A percentile compares a stretch with the other conserved stretches of the same genome.
Evolutionary conservation across 768 basidiomycete genomes (phyloP).

Genomic region (Suillus fuscotomentosus): DNA sequence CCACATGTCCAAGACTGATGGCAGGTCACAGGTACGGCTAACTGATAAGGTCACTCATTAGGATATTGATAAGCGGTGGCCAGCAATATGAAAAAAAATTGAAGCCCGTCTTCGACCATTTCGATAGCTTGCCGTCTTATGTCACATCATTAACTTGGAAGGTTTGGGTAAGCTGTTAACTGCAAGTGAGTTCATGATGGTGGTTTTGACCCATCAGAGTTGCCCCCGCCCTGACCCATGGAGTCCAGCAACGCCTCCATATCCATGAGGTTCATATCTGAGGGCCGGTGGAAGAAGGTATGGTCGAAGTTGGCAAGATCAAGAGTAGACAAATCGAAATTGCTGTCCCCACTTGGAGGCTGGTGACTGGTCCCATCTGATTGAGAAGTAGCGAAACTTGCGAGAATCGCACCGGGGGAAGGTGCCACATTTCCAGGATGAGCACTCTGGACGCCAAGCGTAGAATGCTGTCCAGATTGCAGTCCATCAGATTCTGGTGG

Average conservation of each 20-base stretch:
- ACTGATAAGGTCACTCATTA: not conserved
- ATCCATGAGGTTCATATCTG: conserved; percentile 48
- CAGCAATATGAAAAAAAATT: not conserved
- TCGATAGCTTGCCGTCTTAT: not conserved
- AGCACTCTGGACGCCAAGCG: conserved; percentile 23
- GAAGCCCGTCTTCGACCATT: not conserved
- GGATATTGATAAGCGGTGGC: not conserved
- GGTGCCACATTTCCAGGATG: conserved; percentile 27
- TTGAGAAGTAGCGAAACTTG: conserved; percentile 43
- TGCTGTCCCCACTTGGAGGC: conserved; percentile 20
- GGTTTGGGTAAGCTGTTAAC: not conserved
- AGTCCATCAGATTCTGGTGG: conserved; percentile 12
- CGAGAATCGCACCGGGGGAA: conserved; percentile 41
- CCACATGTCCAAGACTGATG: not conserved
- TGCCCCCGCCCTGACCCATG: conserved; percentile 33
- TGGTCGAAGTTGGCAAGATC: conserved; percentile 45
- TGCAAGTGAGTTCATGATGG: conserved; percentile 12
- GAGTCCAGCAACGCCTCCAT: conserved; percentile 52
- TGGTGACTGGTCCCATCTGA: conserved; percentile 7
- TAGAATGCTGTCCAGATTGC: conserved; percentile 25
- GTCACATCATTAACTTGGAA: not conserved
- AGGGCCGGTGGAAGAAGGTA: conserved; percentile 40
- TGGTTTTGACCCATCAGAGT: conserved; percentile 24
- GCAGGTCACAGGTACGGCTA: not conserved
- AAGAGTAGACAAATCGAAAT: conserved; percentile 49